Evolutionary conservation across 1,284 basidiomycete species (phyloP), one percentile per base, ranked within the genome.

Genomic region (Ceraceosorus guamensis): DNA sequence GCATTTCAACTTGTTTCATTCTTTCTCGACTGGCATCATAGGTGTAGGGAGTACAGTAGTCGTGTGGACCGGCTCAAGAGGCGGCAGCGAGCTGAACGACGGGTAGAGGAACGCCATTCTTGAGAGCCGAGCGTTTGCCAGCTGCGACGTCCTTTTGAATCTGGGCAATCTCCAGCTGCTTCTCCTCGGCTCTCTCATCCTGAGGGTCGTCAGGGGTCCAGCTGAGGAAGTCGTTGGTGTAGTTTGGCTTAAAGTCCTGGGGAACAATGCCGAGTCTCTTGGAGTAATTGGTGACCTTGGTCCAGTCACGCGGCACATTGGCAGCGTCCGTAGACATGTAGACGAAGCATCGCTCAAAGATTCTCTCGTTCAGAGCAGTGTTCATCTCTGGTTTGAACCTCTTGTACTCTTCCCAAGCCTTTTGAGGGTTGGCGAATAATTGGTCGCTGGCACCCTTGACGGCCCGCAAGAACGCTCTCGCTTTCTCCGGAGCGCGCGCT

Each of bases 401-500:
- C 58, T 71, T 73, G 67, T 71, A 77, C 50, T 73, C 71, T 18
- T 63, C 63, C 78, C 78, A 79, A 10, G 75, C 73, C 52, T 66
- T 59, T 31, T 60, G 65, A 14, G 78, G 78, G 53, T 76, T 60
- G 31, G 55, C 50, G 37, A 71, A 62, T 44, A 79, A 62, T 55
- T 71, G 68, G 59, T 77, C 77, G 34, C 75, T 63, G 24, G 71
- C 78, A 39, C 70, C 67, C 66, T 79, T 78, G 60, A 78, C 64
- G 10, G 76, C 77, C 18, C 71, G 69, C 75, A 79, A 77, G 57
- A 79, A 77, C 6, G 75, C 73, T 3, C 64, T 65, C 31, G 69
- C 72, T 62, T 77, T 73, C n/a, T 73, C 70, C 5, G 73, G 75
- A 58, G 76, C 59, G 30, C 56, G 56, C n/a, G 53, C 53, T 57